Base-by-base conservation (phyloP, 768 basidiomycete species). In the Tephrocybe sp. region DNA sequence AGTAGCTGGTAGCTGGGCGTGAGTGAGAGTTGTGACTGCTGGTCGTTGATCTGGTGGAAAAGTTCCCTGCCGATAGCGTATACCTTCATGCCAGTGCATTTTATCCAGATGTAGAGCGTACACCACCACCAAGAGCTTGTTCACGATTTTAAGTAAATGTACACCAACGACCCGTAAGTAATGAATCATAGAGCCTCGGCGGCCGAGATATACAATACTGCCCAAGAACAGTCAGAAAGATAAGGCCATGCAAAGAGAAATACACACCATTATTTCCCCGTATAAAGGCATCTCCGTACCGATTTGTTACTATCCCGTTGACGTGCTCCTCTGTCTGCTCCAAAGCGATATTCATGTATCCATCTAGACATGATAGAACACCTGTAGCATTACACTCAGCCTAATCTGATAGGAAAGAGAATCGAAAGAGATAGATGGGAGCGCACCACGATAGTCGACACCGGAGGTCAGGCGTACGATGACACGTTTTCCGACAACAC, bases 341-440 rank as follows among this genome's bases (percentile, higher is more conserved):
- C 28, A 98, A 71, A 12, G 93, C 97, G 42, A 98, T 96, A 70
- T 98, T 98, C 97, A 99, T 98, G 69, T 97, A 98, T 0, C 95
- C 95, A 68, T 98, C 97, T 19, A 98, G 78, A 62, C 97, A 98
- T 3, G 93, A 95, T 12, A 99, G 72, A 3, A 94, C 78, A 16
- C 96, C 96, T 98, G 27, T 28, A 30, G 28, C 28, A 6, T 7
- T 12, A 30, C 6, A 30, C 28, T 6, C 12, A 30, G 7, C 28
- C 28, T 7, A 30, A 30, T 30, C 28, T n/a, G n/a, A n/a, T n/a
- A n/a, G n/a, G n/a, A n/a, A n/a, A n/a, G n/a, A n/a, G n/a, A n/a
- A n/a, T n/a, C n/a, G 15, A 34, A 34, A 34, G 5, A n/a, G n/a
- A 37, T n/a, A n/a, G n/a, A 19, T 22, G 9, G 47, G 30, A 9